These are phyloP conservation scores for Metarhizium humberi DNA, from an alignment of 2,329 filamentous ascomycete genomes.

Conservation along the genomic window DNA sequence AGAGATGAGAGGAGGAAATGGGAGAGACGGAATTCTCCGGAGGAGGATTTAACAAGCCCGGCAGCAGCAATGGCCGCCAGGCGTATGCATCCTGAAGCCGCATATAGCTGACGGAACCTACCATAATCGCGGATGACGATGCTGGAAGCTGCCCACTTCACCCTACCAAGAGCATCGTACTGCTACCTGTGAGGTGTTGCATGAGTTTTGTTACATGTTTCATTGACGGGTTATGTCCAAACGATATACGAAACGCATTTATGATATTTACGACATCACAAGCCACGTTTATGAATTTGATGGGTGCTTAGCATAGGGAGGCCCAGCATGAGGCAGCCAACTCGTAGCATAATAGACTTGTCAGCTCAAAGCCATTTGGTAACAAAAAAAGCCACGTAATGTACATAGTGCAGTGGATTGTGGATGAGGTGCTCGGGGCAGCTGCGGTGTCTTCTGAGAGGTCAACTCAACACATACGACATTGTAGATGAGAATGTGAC, in stretches of 20 bases:
- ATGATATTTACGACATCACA: constrained; percentile 13
- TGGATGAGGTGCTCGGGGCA: too few relatives aligned
- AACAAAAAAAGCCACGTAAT: too few relatives aligned
- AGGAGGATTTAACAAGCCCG: constrained; percentile 21
- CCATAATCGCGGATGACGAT: background rate
- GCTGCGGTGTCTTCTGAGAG: too few relatives aligned
- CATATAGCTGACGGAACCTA: constrained; percentile 15
- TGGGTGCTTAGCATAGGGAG: background rate
- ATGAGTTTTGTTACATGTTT: background rate
- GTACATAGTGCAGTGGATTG: too few relatives aligned
- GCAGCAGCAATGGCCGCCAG: constrained; percentile 21
- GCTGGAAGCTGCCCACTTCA: background rate
- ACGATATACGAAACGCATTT: constrained; percentile 26
- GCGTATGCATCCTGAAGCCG: constrained; percentile 22
- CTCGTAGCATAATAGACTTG: background rate
- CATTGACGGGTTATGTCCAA: constrained; percentile 9
- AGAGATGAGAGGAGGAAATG: constrained; percentile 26
- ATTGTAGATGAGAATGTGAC: too few relatives aligned
- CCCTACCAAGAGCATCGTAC: background rate
- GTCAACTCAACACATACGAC: too few relatives aligned
- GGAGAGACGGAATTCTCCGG: constrained; percentile 22
- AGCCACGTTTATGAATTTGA: background rate
- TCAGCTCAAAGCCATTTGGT: background rate
- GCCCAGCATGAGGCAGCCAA: background rate
- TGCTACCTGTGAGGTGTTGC: background rate